Evolutionary conservation across 1,284 basidiomycete species (phyloP).

Genomic region (Xerocomus amazonicus): DNA sequence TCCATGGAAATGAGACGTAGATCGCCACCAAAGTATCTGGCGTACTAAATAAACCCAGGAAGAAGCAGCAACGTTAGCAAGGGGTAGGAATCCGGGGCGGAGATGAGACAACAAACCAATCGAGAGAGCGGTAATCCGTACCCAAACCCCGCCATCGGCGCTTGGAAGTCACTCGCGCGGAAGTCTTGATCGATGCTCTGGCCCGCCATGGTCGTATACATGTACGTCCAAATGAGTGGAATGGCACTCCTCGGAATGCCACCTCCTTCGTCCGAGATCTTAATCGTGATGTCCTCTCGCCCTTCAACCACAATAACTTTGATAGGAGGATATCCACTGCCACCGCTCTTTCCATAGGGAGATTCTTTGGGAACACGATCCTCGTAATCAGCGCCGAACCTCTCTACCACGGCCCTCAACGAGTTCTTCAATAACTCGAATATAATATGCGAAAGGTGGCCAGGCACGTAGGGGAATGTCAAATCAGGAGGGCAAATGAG

Average conservation of each 20-base stretch:
- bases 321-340: constrained; percentile 76
- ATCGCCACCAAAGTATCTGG: constrained; percentile 96
- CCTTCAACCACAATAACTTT: constrained; percentile 97
- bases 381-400: constrained; percentile 82
- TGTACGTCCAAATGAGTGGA: constrained; percentile 97
- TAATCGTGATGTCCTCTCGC: constrained; percentile 96
- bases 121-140: constrained; percentile 91
- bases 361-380: constrained; percentile 34
- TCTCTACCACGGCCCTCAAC: constrained; percentile 93
- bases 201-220: constrained; percentile 97
- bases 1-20: constrained; percentile 98
- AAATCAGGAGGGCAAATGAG: constrained; percentile 90
- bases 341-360: neutral
- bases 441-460: constrained; percentile 92
- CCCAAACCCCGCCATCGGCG: constrained; percentile 97
- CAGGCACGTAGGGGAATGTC: constrained; percentile 94
- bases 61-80: constrained; percentile 6
- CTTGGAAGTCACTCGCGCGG: constrained; percentile 88
- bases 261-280: constrained; percentile 95
- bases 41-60: constrained; percentile 78
- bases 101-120: constrained; percentile 44
- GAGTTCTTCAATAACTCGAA: constrained; percentile 99
- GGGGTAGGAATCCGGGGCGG: constrained; percentile 1
- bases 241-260: constrained; percentile 94
- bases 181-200: constrained; percentile 87